Evolutionary conservation across 805 yeast species (phyloP).

Genomic region (Schizosaccharomyces lindneri): DNA sequence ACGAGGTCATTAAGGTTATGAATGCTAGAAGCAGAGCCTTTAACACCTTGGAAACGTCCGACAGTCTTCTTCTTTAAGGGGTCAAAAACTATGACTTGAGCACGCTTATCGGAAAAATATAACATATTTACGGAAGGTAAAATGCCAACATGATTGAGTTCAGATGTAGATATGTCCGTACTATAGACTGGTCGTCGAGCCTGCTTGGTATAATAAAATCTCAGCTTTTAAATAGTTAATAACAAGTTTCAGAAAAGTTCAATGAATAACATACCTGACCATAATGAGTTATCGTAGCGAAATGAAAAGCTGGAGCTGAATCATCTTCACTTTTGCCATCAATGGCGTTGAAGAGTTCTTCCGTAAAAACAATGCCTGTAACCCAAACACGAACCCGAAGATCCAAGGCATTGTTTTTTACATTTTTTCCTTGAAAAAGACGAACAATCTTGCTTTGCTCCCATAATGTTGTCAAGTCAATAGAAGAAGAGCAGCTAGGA

Average conservation of each 20-base stretch:
- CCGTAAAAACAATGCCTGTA: conserved; percentile 26
- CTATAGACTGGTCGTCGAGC: neutral
- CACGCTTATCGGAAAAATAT: neutral
- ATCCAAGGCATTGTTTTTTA: conserved; percentile 54
- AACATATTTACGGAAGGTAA: neutral
- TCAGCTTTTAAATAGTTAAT: neutral
- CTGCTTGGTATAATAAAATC: neutral
- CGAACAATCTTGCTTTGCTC: no score
- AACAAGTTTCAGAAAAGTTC: neutral
- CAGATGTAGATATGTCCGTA: neutral
- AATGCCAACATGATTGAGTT: neutral
- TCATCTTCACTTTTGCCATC: neutral
- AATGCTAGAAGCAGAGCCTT: neutral
- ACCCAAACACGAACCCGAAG: conserved; percentile 68
- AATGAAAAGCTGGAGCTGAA: neutral
- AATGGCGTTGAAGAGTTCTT: neutral
- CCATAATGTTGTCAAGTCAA: neutral
- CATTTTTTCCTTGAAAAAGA: conserved; percentile 37
- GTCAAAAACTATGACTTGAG: neutral
- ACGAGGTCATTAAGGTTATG: neutral
- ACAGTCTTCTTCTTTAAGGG: neutral
- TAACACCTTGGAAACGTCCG: neutral
- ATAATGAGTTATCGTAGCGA: neutral
- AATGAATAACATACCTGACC: neutral
- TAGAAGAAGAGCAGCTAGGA: neutral